These are phyloP conservation scores for Penicillium fimorum DNA, from an alignment of 495 filamentous ascomycete species.

Conservation along the genomic window DNA sequence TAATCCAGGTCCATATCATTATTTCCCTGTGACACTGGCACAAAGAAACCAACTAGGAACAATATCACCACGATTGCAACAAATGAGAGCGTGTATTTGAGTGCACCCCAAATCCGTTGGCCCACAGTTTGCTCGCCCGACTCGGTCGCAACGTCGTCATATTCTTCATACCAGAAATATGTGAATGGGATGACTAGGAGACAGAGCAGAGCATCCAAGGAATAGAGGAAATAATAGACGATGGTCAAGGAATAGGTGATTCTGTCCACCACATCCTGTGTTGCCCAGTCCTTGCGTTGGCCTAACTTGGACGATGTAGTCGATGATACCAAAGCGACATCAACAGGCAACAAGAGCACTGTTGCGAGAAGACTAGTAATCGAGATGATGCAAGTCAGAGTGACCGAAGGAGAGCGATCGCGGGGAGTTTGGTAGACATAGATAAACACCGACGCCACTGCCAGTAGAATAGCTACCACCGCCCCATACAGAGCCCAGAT, in stretches of 20 bases:
- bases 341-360: slow-evolving; percentile 86
- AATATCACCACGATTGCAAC: slow-evolving; percentile 74
- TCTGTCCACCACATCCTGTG: slow-evolving; percentile 67
- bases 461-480: slow-evolving; percentile 66
- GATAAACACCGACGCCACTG: slow-evolving; percentile 76
- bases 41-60: slow-evolving; percentile 91
- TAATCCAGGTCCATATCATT: slow-evolving; percentile 76
- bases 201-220: slow-evolving; percentile 86
- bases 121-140: slow-evolving; percentile 68
- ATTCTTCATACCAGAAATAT: slow-evolving; percentile 98
- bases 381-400: slow-evolving; percentile 78
- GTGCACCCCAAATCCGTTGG: slow-evolving; percentile 70
- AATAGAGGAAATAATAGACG: slow-evolving; percentile 92
- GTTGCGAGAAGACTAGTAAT: slow-evolving; percentile 86
- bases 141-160: slow-evolving; percentile 79
- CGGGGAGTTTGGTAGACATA: slow-evolving; percentile 83
- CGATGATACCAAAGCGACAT: slow-evolving; percentile 90
- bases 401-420: slow-evolving; percentile 79
- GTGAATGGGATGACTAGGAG: slow-evolving; percentile 89
- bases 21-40: slow-evolving; percentile 66
- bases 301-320: slow-evolving; percentile 75
- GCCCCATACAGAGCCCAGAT: slow-evolving; percentile 92
- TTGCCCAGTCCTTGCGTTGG: slow-evolving; percentile 92
- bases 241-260: slow-evolving; percentile 79
- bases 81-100: slow-evolving; percentile 90